Conservation (phyloP, 2,329 filamentous ascomycete genomes). For the Teratosphaeria epicoccoides region DNA sequence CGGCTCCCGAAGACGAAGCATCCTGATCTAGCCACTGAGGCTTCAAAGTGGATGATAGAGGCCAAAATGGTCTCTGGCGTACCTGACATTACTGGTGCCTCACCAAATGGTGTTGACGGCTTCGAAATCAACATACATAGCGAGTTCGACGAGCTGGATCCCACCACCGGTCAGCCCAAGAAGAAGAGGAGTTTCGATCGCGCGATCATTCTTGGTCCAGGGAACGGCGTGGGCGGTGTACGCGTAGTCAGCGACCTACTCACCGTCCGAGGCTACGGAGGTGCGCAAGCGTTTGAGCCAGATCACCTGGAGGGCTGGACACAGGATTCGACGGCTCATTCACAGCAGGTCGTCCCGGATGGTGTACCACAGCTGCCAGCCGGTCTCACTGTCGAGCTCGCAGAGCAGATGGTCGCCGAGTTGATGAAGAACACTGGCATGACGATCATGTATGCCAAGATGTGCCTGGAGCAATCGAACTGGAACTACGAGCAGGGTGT, state of each 20-base stretch:
- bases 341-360: not conserved
- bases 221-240: slow-evolving; percentile 49
- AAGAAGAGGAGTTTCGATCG: slow-evolving; percentile 67
- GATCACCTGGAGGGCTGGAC: slow-evolving; percentile 23
- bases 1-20: slow-evolving; percentile 63
- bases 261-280: slow-evolving; percentile 57
- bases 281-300: slow-evolving; percentile 41
- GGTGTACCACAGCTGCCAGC: slow-evolving; percentile 16
- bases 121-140: slow-evolving; percentile 71
- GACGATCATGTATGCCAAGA: slow-evolving; percentile 64
- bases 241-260: slow-evolving; percentile 74
- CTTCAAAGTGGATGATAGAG: slow-evolving; percentile 71
- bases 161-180: slow-evolving; percentile 43
- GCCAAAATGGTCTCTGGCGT: slow-evolving; percentile 64
- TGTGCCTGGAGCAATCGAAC: slow-evolving; percentile 67
- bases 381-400: slow-evolving; percentile 21
- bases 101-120: slow-evolving; percentile 58
- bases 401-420: slow-evolving; percentile 53
- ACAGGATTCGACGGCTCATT: slow-evolving; percentile 12
- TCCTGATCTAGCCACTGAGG: slow-evolving; percentile 55
- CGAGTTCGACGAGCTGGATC: slow-evolving; percentile 67
- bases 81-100: slow-evolving; percentile 56
- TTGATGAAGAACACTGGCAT: slow-evolving; percentile 70
- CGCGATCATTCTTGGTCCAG: slow-evolving; percentile 68
- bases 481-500: slow-evolving; percentile 74